Evolutionary conservation across 1,284 basidiomycete species (phyloP).

Genomic region (Moesziomyces antarcticus): DNA sequence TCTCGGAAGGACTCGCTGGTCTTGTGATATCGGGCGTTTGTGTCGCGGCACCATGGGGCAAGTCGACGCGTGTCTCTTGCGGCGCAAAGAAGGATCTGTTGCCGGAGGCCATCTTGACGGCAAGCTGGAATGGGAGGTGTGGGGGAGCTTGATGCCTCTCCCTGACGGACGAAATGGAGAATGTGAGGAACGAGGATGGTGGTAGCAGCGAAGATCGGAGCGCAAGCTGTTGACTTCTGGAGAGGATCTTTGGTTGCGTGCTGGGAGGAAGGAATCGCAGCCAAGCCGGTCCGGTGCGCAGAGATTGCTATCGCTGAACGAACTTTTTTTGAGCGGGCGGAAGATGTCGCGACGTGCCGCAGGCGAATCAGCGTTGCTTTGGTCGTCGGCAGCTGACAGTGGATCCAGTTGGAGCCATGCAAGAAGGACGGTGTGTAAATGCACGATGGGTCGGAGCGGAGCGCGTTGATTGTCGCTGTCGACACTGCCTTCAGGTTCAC

Average conservation of each 20-base stretch:
- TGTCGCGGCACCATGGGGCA: conserved; percentile 28
- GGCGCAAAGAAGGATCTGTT: conserved; percentile 52
- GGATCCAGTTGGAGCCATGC: background rate
- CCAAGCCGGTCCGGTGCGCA: too few species aligned
- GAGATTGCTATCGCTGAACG: too few species aligned
- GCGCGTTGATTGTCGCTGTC: background rate
- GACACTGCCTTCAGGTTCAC: background rate
- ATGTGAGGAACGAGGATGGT: background rate
- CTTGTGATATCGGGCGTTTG: conserved; percentile 43
- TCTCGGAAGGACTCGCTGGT: conserved; percentile 49
- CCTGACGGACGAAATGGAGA: background rate
- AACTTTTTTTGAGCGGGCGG: background rate
- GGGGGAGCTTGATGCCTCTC: background rate
- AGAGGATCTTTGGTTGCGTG: too few species aligned
- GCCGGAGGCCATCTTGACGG: conserved; percentile 32
- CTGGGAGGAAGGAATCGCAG: too few species aligned
- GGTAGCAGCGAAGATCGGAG: conserved; percentile 1
- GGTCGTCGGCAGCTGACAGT: background rate
- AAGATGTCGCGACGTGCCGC: background rate
- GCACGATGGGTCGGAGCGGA: background rate
- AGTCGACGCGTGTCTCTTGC: conserved; percentile 42
- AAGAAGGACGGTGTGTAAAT: background rate
- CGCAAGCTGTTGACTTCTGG: background rate
- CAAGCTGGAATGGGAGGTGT: background rate
- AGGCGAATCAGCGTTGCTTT: background rate